Evolutionary conservation across 2,329 filamentous ascomycete species (phyloP).

Genomic region (Xylariaceae sp.): DNA sequence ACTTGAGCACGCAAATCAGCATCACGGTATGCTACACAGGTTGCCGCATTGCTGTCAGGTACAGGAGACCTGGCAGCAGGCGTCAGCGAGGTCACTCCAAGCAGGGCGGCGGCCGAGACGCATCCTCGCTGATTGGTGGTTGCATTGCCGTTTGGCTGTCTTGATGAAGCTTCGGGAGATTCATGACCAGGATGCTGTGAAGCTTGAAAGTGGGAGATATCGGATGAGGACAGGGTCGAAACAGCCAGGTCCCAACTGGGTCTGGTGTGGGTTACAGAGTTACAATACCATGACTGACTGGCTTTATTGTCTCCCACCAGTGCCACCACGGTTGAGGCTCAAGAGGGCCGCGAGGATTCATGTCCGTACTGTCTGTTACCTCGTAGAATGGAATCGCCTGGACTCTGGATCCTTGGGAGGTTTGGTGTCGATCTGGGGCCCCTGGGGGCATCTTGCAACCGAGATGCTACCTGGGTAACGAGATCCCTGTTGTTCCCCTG

Average conservation of each 20-base stretch:
- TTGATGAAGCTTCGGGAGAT: conserved; percentile 7
- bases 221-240: conserved; percentile 12
- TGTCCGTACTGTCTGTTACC: too few species aligned
- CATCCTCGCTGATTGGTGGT: background rate
- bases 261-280: conserved; percentile 25
- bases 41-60: conserved; percentile 1
- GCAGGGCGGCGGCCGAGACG: conserved; percentile 8
- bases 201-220: background rate
- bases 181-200: conserved; percentile 1
- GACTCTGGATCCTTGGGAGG: too few species aligned
- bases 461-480: too few species aligned
- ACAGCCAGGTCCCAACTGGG: conserved; percentile 23
- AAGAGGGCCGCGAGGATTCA: conserved; percentile 11
- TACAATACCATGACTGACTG: conserved; percentile 4
- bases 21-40: background rate
- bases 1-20: conserved; percentile 4
- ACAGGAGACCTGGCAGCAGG: conserved; percentile 1
- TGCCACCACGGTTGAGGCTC: conserved; percentile 10
- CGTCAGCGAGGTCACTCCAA: conserved; percentile 4
- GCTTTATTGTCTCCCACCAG: conserved; percentile 5
- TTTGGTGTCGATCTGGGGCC: too few species aligned
- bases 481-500: too few species aligned
- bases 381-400: too few species aligned
- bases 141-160: conserved; percentile 13
- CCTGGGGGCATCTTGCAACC: too few species aligned